A percentile compares a stretch with the other conserved stretches of the same genome.
phyloP scores from a whole-genome alignment of 495 filamentous ascomycete species.

The Cudoniella acicularis region DNA sequence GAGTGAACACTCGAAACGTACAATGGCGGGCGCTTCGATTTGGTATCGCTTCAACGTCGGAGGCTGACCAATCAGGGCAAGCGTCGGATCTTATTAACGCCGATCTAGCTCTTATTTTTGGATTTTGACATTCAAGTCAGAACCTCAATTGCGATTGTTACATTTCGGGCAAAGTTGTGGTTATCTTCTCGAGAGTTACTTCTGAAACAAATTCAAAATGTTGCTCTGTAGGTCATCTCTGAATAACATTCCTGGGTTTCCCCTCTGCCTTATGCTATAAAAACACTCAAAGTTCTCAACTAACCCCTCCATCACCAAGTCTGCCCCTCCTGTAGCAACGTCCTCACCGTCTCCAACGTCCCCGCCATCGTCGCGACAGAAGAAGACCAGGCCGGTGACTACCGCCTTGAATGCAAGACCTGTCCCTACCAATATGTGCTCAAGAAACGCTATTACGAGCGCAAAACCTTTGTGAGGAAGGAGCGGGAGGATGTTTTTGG shows the following conservation, averaged over 20 bases:
- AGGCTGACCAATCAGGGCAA: background rate
- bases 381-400: constrained; percentile 41
- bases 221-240: constrained; percentile 56
- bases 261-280: constrained; percentile 39
- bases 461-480: constrained; percentile 70
- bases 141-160: background rate
- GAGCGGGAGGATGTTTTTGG: constrained; percentile 91
- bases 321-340: constrained; percentile 90
- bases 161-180: background rate
- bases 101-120: constrained; percentile 11
- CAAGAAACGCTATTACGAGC: constrained; percentile 68
- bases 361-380: constrained; percentile 26
- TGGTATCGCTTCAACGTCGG: background rate
- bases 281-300: constrained; percentile 50
- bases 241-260: no score
- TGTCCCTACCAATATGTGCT: constrained; percentile 87
- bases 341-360: constrained; percentile 57
- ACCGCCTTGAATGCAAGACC: constrained; percentile 86
- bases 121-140: background rate
- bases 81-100: constrained; percentile 15
- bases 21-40: no score
- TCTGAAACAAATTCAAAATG: constrained; percentile 40
- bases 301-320: constrained; percentile 45
- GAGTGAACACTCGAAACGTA: background rate
- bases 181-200: background rate